Percentiles rank a stretch among this genome's conserved stretches.
Conservation (phyloP, 2,329 filamentous ascomycete species). For the Pseudogymnoascus sp. region DNA sequence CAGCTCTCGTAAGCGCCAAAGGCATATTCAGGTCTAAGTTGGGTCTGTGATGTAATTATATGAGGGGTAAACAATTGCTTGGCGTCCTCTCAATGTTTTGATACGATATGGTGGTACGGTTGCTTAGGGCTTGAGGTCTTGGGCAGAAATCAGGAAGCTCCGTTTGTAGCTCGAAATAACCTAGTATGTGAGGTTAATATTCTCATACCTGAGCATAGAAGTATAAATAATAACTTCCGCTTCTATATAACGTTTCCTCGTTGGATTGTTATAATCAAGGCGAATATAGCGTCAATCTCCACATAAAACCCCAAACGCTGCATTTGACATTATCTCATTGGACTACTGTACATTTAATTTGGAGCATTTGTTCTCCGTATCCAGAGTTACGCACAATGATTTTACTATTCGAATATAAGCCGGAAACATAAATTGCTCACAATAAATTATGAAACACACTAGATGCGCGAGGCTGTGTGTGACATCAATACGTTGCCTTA, state of each 20-base stretch:
- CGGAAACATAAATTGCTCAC: slow-evolving; percentile 9
- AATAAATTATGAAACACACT: slow-evolving; percentile 4
- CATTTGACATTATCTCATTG: neutral
- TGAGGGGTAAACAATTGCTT: slow-evolving; percentile 2
- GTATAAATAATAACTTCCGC: neutral
- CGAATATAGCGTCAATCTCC: neutral
- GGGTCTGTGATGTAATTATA: neutral
- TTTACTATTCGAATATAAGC: neutral
- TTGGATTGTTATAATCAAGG: neutral
- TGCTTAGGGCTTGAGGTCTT: neutral
- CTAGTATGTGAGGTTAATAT: neutral
- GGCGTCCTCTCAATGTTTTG: neutral
- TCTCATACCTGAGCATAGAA: neutral
- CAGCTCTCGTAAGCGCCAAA: slow-evolving; percentile 8
- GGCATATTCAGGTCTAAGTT: neutral
- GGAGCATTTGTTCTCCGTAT: neutral
- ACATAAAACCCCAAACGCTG: neutral
- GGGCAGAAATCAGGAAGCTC: neutral
- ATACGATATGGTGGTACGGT: neutral
- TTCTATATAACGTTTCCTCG: neutral
- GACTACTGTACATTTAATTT: neutral
- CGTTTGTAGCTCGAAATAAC: neutral
- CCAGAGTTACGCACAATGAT: neutral
- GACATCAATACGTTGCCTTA: neutral
- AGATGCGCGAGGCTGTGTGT: neutral